Evolutionary conservation across 2,329 filamentous ascomycete genomes (phyloP).

Genomic region (Ustilaginoidea virens): DNA sequence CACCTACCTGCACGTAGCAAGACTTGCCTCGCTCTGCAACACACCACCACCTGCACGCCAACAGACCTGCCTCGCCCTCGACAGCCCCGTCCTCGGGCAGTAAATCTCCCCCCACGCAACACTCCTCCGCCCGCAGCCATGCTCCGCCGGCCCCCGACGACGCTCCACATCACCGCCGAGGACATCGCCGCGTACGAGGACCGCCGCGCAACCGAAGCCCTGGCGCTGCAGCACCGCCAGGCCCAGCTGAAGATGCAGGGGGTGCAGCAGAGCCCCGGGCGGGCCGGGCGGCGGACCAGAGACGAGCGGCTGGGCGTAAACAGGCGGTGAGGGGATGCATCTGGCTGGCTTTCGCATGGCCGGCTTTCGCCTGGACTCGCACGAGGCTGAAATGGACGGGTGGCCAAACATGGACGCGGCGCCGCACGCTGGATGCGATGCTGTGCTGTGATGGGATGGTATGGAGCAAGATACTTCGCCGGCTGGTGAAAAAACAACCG

Average conservation of each 20-base stretch:
- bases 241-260: constrained; percentile 2
- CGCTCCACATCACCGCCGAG: constrained; percentile 51
- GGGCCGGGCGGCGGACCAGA: constrained; percentile 10
- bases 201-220: constrained; percentile 30
- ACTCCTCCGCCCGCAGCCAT: constrained; percentile 22
- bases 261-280: not conserved
- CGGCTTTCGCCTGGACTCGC: no score
- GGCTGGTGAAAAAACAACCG: no score
- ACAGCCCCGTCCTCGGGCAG: no score
- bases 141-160: constrained; percentile 54
- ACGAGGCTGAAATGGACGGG: no score
- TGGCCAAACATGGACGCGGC: no score
- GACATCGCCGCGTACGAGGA: constrained; percentile 59
- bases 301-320: constrained; percentile 24
- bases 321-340: constrained; percentile 6
- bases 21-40: no score
- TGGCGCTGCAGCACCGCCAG: constrained; percentile 14
- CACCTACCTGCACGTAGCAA: no score
- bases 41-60: no score
- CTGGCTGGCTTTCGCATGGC: not conserved
- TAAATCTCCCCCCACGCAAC: not conserved
- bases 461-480: no score
- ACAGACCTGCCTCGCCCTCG: no score
- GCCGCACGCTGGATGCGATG: no score
- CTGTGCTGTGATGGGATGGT: no score